Conservation (phyloP, 495 filamentous ascomycete species). For the Rostrohypoxylon terebratum region DNA sequence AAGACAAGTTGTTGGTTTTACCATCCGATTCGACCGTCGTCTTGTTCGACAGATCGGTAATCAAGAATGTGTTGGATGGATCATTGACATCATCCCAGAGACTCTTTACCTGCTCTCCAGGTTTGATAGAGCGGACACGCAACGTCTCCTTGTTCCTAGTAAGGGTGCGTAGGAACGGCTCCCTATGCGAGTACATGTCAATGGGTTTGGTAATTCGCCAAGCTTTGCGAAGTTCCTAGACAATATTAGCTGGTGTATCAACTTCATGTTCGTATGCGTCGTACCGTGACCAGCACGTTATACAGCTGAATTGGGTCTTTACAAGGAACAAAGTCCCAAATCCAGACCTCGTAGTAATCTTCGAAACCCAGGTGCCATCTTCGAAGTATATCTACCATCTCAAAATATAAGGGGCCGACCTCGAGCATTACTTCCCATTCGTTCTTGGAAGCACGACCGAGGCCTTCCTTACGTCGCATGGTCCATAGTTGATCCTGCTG, state of each 20-base stretch:
- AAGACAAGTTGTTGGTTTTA: conserved; percentile 22
- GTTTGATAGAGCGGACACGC: conserved; percentile 55
- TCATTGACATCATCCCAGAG: conserved; percentile 55
- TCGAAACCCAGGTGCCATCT: conserved; percentile 62
- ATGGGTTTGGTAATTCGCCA: conserved; percentile 45
- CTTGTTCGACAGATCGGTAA: conserved; percentile 30
- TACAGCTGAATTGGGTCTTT: conserved; percentile 40
- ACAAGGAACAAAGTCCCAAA: conserved; percentile 62
- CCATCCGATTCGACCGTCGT: conserved; percentile 29
- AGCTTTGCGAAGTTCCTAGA: conserved; percentile 56
- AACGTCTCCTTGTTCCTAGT: conserved; percentile 53
- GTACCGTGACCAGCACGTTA: conserved; percentile 50
- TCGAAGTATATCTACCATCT: conserved; percentile 52
- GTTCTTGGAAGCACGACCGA: conserved; percentile 57
- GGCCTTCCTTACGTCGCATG: conserved; percentile 56
- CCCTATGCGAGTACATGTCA: conserved; percentile 52
- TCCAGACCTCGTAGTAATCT: conserved; percentile 63
- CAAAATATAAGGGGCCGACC: conserved; percentile 57
- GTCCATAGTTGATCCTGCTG: conserved; percentile 61
- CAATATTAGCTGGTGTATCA: conserved; percentile 2
- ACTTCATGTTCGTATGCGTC: not conserved
- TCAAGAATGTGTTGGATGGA: conserved; percentile 42
- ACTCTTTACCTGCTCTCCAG: conserved; percentile 53
- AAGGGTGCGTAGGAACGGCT: conserved; percentile 54
- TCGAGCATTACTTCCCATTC: conserved; percentile 54